Percentiles rank a stretch among this genome's conserved stretches.
Conservation (phyloP, 2,329 filamentous ascomycete species). For the Chaetomiaceae sp. region DNA sequence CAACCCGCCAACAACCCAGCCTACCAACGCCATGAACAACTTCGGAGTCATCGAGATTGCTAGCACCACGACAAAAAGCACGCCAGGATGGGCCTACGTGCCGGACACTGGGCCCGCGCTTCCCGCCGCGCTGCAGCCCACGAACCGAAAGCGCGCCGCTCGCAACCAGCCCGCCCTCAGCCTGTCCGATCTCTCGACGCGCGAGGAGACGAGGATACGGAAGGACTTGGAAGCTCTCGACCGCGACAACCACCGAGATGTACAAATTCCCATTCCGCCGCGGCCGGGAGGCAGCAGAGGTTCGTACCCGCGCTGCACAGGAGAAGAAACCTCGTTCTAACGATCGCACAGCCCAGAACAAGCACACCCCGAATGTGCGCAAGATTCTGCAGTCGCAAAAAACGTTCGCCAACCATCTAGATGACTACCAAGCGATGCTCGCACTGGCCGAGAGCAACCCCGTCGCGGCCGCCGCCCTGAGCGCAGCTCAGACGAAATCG, state of each 20-base stretch:
- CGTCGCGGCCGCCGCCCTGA: constrained; percentile 29
- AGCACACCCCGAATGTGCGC: constrained; percentile 65
- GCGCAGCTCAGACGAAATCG: constrained; percentile 24
- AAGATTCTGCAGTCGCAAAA: constrained; percentile 77
- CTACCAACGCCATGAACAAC: constrained; percentile 49
- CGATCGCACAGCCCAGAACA: constrained; percentile 39
- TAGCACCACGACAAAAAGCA: constrained; percentile 60
- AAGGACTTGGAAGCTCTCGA: constrained; percentile 81
- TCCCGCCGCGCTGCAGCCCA: constrained; percentile 46
- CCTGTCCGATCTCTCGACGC: constrained; percentile 66
- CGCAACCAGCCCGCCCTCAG: constrained; percentile 51
- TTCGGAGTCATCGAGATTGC: constrained; percentile 82
- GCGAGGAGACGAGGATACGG: constrained; percentile 75
- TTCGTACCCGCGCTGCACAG: constrained; percentile 25
- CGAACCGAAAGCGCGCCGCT: constrained; percentile 67
- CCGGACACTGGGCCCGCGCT: constrained; percentile 64
- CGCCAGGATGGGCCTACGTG: constrained; percentile 91
- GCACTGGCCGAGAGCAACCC: constrained; percentile 40
- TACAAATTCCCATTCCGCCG: constrained; percentile 63
- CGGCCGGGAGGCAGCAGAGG: constrained; percentile 45
- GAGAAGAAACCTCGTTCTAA: neutral
- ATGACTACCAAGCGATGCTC: constrained; percentile 68
- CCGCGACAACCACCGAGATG: constrained; percentile 70
- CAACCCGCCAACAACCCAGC: neutral
- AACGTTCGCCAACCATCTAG: constrained; percentile 77